Evolutionary conservation across 179 eudicot species (phyloP), one percentile per base, ranked within the genome.

Genomic region (Gypsophila paniculata): DNA sequence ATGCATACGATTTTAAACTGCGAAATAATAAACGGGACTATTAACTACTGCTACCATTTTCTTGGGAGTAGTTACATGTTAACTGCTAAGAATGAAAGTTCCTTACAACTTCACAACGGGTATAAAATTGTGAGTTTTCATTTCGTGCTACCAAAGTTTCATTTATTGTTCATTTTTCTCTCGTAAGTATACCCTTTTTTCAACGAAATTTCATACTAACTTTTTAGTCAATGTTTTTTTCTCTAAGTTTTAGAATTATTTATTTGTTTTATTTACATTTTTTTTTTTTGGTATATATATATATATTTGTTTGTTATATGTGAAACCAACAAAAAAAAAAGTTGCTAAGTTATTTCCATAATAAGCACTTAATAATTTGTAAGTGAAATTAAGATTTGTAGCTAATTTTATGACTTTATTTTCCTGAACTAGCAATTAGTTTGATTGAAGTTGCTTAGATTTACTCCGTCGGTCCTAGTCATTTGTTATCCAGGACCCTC

Each of bases 361-460:
- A 2, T 42, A 36, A 38, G 0, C 54, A 55, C 36, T n/a, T n/a
- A n/a, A n/a, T n/a, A n/a, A 38, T 13, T 7, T 14, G 34, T 29
- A 29, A 29, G 34, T 29, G 44, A 66, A 46, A n/a, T 32, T 46
- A 69, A 52, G n/a, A 18, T 70, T 15, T 61, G 36, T 34, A 68
- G 60, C 57, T n/a, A n/a, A 29, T 44, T 57, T 21, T 3, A 55
- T 19, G 71, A 63, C 22, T 46, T 21, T 2, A 19, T 12, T 58
- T 5, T 11, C 5, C n/a, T 72, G 21, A 19, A 32, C 3, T 6
- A 18, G 39, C n/a, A 64, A 15, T 63, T 22, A 46, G 42, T 69
- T 78, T 74, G 81, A 69, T 78, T 63, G 52, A 21, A 71, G 73
- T 77, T 44, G 15, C 53, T 11, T 15, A 68, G 59, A 52, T 34